Evolutionary conservation across 2,329 filamentous ascomycete species (phyloP).

Genomic region (Harringtonia aguacate): DNA sequence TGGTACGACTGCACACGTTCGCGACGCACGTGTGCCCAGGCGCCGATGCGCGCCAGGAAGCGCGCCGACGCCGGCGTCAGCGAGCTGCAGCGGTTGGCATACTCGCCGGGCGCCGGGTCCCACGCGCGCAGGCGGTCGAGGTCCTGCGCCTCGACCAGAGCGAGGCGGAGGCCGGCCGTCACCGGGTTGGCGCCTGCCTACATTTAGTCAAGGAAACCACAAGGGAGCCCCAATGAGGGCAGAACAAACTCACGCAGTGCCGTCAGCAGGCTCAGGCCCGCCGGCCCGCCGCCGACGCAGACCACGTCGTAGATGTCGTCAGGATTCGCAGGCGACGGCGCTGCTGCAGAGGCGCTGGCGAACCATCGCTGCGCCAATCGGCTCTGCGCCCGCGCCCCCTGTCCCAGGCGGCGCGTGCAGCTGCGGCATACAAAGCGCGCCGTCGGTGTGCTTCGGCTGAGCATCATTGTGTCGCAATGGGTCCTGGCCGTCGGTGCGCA

Average conservation of each 20-base stretch:
- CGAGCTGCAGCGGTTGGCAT: conserved; percentile 92
- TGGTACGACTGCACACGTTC: conserved; percentile 77
- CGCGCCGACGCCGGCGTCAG: conserved; percentile 80
- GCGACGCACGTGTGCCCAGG: conserved; percentile 66
- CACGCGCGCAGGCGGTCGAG: conserved; percentile 58
- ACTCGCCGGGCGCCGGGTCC: conserved; percentile 56
- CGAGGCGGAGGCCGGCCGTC: conserved; percentile 70
- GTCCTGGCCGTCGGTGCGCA: too few relatives aligned
- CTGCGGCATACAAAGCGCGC: conserved; percentile 29
- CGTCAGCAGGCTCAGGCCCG: conserved; percentile 72
- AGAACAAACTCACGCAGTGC: conserved; percentile 52
- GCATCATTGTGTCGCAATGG: conserved; percentile 3
- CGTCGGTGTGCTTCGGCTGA: conserved; percentile 1
- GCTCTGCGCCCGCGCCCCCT: conserved; percentile 3
- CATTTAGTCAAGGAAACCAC: too few relatives aligned
- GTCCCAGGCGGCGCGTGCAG: conserved; percentile 30
- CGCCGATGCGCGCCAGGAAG: conserved; percentile 74
- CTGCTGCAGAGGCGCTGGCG: conserved; percentile 21
- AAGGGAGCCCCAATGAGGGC: too few relatives aligned
- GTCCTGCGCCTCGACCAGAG: conserved; percentile 84
- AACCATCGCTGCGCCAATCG: conserved; percentile 26
- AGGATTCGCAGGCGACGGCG: conserved; percentile 9
- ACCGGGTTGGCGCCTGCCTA: conserved; percentile 63
- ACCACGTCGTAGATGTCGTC: conserved; percentile 87
- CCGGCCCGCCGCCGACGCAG: conserved; percentile 81